Conservation (phyloP, 2,329 filamentous ascomycete species). For the Parafenestella ontariensis region DNA sequence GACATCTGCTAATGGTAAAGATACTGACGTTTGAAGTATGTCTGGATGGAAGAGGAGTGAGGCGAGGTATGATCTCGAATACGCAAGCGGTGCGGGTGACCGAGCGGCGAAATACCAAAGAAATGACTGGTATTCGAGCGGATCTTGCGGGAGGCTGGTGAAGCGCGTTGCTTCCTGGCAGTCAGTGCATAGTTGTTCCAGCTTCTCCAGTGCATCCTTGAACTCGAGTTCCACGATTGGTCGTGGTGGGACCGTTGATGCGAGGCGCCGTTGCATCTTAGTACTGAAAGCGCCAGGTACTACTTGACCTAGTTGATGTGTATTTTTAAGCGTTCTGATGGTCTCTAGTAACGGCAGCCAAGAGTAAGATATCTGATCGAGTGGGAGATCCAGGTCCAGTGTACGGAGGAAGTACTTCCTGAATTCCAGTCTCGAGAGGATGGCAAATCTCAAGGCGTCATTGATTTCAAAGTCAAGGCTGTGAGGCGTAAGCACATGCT, state of each 20-base stretch:
- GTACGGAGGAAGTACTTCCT: slow-evolving; percentile 68
- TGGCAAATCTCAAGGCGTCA: slow-evolving; percentile 57
- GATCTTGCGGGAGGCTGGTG: slow-evolving; percentile 34
- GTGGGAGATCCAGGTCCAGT: slow-evolving; percentile 50
- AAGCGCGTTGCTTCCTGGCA: slow-evolving; percentile 63
- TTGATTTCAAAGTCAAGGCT: slow-evolving; percentile 41
- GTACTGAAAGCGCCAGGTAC: slow-evolving; percentile 84
- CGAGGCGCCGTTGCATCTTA: slow-evolving; percentile 88
- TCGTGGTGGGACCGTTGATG: slow-evolving; percentile 90
- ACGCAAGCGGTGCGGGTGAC: slow-evolving; percentile 82
- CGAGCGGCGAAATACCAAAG: slow-evolving; percentile 77
- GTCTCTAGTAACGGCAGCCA: slow-evolving; percentile 49
- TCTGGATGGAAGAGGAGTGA: slow-evolving; percentile 75
- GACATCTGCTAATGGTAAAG: slow-evolving; percentile 84
- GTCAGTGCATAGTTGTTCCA: slow-evolving; percentile 75
- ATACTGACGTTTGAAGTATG: slow-evolving; percentile 69
- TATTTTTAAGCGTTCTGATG: slow-evolving; percentile 65
- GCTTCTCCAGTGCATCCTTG: slow-evolving; percentile 72
- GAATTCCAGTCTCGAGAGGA: slow-evolving; percentile 71
- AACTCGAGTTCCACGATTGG: slow-evolving; percentile 83
- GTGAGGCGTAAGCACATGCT: slow-evolving; percentile 13
- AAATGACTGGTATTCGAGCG: slow-evolving; percentile 64
- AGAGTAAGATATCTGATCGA: slow-evolving; percentile 33
- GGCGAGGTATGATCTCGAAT: slow-evolving; percentile 80
- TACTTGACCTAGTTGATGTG: slow-evolving; percentile 67